Conservation (phyloP, 2,329 filamentous ascomycete species). For the Epichloe gansuensis region DNA sequence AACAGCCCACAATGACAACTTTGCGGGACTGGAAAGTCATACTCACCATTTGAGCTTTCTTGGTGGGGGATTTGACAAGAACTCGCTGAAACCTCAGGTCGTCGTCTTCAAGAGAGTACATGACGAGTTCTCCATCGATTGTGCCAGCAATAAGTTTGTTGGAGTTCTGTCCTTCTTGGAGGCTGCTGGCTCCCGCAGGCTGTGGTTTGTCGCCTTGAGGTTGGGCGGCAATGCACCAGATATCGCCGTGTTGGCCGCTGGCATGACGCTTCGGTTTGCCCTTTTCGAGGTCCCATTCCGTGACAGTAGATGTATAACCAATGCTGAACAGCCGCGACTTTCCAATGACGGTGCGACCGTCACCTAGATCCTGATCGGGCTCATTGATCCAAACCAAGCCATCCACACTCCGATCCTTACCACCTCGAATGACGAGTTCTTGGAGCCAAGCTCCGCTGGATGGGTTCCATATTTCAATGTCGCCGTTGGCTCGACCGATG, state of each 20-base stretch:
- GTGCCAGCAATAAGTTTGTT: constrained; percentile 72
- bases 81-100: constrained; percentile 70
- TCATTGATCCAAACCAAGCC: constrained; percentile 86
- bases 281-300: constrained; percentile 84
- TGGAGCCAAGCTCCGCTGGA: constrained; percentile 73
- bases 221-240: constrained; percentile 91
- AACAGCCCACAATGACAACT: constrained; percentile 77
- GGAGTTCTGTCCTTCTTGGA: constrained; percentile 22
- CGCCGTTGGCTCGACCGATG: constrained; percentile 83
- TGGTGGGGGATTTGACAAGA: constrained; percentile 62
- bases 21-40: constrained; percentile 79
- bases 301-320: constrained; percentile 81
- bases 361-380: constrained; percentile 53
- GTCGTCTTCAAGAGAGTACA: constrained; percentile 75
- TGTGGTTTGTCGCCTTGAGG: constrained; percentile 31
- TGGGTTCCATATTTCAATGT: constrained; percentile 97
- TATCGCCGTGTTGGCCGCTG: constrained; percentile 85
- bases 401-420: constrained; percentile 77
- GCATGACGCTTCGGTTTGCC: constrained; percentile 69
- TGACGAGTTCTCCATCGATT: constrained; percentile 76
- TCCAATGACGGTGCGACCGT: constrained; percentile 51
- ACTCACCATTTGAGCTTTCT: constrained; percentile 81
- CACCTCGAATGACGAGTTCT: constrained; percentile 73
- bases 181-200: constrained; percentile 1
- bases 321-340: constrained; percentile 87